Conservation (phyloP, 1,284 basidiomycete species). For the Bjerkandera adusta region DNA sequence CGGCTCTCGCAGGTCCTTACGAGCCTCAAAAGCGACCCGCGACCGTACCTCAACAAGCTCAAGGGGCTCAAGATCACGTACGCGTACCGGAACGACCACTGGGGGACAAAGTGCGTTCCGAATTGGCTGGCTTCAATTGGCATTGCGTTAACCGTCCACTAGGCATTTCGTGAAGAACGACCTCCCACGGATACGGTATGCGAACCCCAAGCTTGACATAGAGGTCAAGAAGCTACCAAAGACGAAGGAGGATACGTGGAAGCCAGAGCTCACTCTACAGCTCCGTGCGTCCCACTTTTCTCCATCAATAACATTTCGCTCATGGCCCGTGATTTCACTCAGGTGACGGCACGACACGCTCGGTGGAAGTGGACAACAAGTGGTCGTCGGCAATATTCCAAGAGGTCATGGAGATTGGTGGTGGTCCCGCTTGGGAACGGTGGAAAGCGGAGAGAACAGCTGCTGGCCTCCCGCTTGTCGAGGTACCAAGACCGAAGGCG, state of each 20-base stretch:
- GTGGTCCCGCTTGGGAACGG: constrained; percentile 54
- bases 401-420: constrained; percentile 66
- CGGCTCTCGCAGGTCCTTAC: constrained; percentile 53
- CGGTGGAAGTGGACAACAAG: constrained; percentile 57
- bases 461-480: constrained; percentile 47
- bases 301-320: neutral
- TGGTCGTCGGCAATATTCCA: constrained; percentile 64
- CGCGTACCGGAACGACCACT: constrained; percentile 67
- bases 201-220: constrained; percentile 63
- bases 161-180: constrained; percentile 78
- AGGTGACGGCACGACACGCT: constrained; percentile 55
- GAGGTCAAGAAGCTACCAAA: constrained; percentile 52
- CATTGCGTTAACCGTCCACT: neutral
- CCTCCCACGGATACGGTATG: constrained; percentile 69
- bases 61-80: constrained; percentile 54
- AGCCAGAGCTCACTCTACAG: constrained; percentile 55
- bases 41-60: constrained; percentile 50
- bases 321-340: neutral
- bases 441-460: constrained; percentile 49
- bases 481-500: constrained; percentile 28
- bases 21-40: constrained; percentile 51
- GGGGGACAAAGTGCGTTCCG: constrained; percentile 56
- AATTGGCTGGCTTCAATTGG: neutral
- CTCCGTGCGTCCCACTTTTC: constrained; percentile 47
- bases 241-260: constrained; percentile 50